Percentiles rank a stretch among this genome's conserved stretches.
Conservation (phyloP, 306 rosid species). For the Aeschynomene evenia region DNA sequence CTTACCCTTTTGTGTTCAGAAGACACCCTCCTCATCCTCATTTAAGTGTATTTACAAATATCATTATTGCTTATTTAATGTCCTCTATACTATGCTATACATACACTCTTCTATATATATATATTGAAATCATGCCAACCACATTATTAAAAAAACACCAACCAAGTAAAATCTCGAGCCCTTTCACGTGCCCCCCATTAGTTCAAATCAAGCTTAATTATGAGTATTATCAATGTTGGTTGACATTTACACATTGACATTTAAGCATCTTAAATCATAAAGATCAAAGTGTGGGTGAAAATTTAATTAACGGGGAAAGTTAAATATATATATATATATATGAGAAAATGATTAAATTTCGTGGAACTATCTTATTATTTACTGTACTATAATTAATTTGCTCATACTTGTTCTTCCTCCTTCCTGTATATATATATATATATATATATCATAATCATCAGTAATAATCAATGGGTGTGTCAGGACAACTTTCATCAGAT, state of each 20-base stretch:
- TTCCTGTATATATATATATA: too few relatives aligned
- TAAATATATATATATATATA: too few relatives aligned
- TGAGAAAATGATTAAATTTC: slow-evolving; percentile 5
- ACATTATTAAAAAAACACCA: slow-evolving; percentile 12
- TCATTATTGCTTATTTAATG: too few relatives aligned
- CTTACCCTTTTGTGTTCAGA: slow-evolving; percentile 31
- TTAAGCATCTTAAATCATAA: slow-evolving; percentile 24
- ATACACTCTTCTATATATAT: slow-evolving; percentile 6
- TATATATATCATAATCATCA: slow-evolving; percentile 34
- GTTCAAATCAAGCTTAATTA: slow-evolving; percentile 26
- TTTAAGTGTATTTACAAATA: too few relatives aligned
- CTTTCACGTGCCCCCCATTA: slow-evolving; percentile 1
- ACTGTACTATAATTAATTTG: slow-evolving; percentile 4
- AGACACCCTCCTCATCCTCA: slow-evolving; percentile 5
- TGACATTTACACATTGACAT: slow-evolving; percentile 19
- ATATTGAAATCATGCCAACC: slow-evolving; percentile 28
- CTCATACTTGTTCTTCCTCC: not conserved
- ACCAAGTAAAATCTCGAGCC: slow-evolving; percentile 15
- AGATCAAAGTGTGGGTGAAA: slow-evolving; percentile 13
- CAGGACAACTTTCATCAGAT: slow-evolving; percentile 56
- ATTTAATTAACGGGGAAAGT: not conserved
- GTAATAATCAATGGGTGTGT: slow-evolving; percentile 63
- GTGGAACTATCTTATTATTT: slow-evolving; percentile 16
- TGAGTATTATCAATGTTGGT: slow-evolving; percentile 24
- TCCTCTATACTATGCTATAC: too few relatives aligned